Evolutionary conservation across 305 asterid species (phyloP), one percentile per base, ranked within the genome.

Genomic region (Fraxinus albicans): DNA sequence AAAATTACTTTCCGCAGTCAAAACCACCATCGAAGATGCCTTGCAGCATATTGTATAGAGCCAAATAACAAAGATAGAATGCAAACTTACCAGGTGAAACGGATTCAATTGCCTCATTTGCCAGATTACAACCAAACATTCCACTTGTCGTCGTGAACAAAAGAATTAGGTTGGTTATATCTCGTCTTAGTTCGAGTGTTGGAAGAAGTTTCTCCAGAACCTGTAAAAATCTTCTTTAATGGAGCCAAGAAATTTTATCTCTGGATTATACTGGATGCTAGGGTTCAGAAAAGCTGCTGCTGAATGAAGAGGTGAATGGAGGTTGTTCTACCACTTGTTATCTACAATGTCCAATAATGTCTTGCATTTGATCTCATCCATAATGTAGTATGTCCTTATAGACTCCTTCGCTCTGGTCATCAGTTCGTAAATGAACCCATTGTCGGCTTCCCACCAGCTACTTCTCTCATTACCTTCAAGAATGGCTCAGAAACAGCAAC

Each of bases 251-350:
- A 94, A 95, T 78, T 94, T 95, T 38, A 90, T 87, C 84, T 95
- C 99, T 5, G 93, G 93, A 89, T 94, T 94, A 83, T 95, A 95
- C 86, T 93, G 98, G 79, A 94, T 90, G 89, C 91, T 85, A 6
- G 99, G 99, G 90, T 95, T 95, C 84, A 95, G 86, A 84, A 90
- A 95, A 72, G 99, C 99, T 6, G 98, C 99, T 6, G 99, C 98
- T 6, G 99, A 92, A 84, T 95, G 99, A 34, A 94, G 87, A 80
- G 98, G 98, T 4, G 99, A 93, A 85, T 94, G 98, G 53, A 95
- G 95, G 85, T 86, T 89, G 80, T 92, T 94, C 89, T 90, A 92
- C 98, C 98, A 94, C 84, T 91, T 93, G 87, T 92, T 92, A 86
- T 95, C 99, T 33, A 94, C 97, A 33, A 95, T 92, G 86, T 94